phyloP scores from a whole-genome alignment of 2,329 filamentous ascomycete species.

The Fusarium coffeatum region DNA sequence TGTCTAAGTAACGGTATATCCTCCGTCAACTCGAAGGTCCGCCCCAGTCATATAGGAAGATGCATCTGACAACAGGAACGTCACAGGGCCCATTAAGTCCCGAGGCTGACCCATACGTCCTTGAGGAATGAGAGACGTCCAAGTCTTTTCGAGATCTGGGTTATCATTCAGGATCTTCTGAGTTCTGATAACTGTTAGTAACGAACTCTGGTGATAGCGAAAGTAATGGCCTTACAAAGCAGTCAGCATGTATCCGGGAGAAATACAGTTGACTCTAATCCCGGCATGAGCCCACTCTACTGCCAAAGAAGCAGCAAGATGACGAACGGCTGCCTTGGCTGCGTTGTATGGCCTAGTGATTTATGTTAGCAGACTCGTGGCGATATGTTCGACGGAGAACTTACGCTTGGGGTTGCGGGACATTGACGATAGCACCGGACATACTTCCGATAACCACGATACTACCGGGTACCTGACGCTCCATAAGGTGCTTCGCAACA shows the following conservation, averaged over 20 bases:
- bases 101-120: conserved; percentile 93
- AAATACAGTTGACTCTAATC: conserved; percentile 95
- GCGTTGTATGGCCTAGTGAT: conserved; percentile 97
- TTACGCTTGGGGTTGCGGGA: conserved; percentile 88
- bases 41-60: conserved; percentile 77
- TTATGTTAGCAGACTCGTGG: too few species aligned
- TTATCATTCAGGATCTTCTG: conserved; percentile 96
- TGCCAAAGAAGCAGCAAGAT: conserved; percentile 85
- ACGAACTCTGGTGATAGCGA: too few species aligned
- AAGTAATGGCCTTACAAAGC: conserved; percentile 73
- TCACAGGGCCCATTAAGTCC: conserved; percentile 92
- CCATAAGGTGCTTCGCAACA: conserved; percentile 89
- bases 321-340: conserved; percentile 89
- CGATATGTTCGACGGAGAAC: conserved; percentile 38
- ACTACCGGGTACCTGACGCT: conserved; percentile 79
- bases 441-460: conserved; percentile 97
- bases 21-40: conserved; percentile 84
- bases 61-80: conserved; percentile 85
- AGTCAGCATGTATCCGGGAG: conserved; percentile 95
- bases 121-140: conserved; percentile 89
- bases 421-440: conserved; percentile 92
- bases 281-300: conserved; percentile 91
- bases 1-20: conserved; percentile 79
- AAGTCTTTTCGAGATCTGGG: conserved; percentile 88
- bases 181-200: conserved; percentile 64